phyloP scores from a whole-genome alignment of 257 asterid genomes.

The Paraleonurus japonicus region DNA sequence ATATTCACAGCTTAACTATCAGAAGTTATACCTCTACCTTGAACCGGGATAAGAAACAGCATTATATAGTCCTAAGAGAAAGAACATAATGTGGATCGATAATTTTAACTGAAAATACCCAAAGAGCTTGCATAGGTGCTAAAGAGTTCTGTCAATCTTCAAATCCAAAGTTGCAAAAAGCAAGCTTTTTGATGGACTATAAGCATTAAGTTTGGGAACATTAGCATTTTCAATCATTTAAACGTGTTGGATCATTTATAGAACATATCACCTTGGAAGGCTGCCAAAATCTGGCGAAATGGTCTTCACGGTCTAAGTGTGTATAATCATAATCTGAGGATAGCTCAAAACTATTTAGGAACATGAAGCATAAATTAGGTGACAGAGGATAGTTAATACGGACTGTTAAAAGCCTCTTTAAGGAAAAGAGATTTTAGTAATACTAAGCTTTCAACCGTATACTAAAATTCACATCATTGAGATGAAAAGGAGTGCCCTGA shows the following conservation, averaged over 20 bases:
- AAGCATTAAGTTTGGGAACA: background rate
- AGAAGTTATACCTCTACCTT: background rate
- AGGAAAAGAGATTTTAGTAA: background rate
- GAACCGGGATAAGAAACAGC: background rate
- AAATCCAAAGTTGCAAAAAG: conserved; percentile 5
- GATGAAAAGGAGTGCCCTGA: background rate
- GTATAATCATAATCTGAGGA: background rate
- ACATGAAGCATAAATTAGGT: background rate
- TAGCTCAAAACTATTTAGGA: background rate
- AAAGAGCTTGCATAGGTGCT: background rate
- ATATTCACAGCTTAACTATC: too few species aligned
- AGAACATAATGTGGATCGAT: background rate
- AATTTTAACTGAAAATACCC: background rate
- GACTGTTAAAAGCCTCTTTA: background rate
- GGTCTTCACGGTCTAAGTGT: background rate
- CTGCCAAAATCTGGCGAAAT: background rate
- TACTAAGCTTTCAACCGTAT: background rate
- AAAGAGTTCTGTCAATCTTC: background rate
- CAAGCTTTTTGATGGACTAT: conserved; percentile 4
- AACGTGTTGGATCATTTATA: background rate
- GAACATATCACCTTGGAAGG: conserved; percentile 9
- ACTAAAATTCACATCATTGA: background rate
- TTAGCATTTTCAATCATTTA: background rate
- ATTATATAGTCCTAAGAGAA: background rate
- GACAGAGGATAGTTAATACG: background rate